A percentile compares a stretch with the other conserved stretches of the same genome.
Evolutionary conservation across 139 green algal species (phyloP).

Genomic region (Chlamydomonas sp.): DNA sequence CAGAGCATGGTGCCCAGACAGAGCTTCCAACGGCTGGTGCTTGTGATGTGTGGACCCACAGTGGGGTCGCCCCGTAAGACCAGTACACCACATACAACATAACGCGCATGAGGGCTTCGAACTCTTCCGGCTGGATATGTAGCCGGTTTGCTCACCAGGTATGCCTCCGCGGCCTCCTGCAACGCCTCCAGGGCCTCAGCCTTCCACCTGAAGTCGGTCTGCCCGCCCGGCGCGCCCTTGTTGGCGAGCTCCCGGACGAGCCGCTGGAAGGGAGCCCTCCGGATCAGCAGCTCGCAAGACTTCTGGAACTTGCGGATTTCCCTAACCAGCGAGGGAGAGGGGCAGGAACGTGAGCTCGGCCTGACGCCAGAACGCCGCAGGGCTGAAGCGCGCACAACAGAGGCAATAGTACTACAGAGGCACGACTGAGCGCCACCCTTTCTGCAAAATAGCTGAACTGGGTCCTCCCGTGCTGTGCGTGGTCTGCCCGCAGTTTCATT

Average conservation of each 20-base stretch:
- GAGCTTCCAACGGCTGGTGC: not conserved
- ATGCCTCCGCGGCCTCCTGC: slow-evolving; percentile 96
- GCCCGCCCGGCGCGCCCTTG: slow-evolving; percentile 65
- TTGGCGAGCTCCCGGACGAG: slow-evolving; percentile 51
- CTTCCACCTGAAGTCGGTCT: slow-evolving; percentile 96
- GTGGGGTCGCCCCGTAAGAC: too few relatives aligned
- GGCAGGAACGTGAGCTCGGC: too few relatives aligned
- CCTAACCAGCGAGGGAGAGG: too few relatives aligned
- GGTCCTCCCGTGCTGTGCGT: too few relatives aligned
- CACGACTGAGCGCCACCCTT: too few relatives aligned
- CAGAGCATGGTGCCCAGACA: not conserved
- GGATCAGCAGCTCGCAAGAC: slow-evolving; percentile 93
- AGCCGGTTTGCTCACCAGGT: slow-evolving; percentile 81
- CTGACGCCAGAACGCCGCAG: too few relatives aligned
- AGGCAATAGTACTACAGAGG: too few relatives aligned
- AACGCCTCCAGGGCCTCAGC: slow-evolving; percentile 76
- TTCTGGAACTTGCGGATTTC: slow-evolving; percentile 97
- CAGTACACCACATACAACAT: too few relatives aligned
- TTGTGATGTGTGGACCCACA: not conserved
- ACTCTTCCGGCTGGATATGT: not conserved
- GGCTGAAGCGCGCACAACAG: too few relatives aligned
- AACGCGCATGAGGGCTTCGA: not conserved
- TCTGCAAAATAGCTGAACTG: too few relatives aligned
- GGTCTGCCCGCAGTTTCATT: too few relatives aligned
- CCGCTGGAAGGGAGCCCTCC: slow-evolving; percentile 96